These are phyloP conservation scores for Drechslerella coelobrocha DNA, from an alignment of 2,329 filamentous ascomycete genomes.

Conservation along the genomic window DNA sequence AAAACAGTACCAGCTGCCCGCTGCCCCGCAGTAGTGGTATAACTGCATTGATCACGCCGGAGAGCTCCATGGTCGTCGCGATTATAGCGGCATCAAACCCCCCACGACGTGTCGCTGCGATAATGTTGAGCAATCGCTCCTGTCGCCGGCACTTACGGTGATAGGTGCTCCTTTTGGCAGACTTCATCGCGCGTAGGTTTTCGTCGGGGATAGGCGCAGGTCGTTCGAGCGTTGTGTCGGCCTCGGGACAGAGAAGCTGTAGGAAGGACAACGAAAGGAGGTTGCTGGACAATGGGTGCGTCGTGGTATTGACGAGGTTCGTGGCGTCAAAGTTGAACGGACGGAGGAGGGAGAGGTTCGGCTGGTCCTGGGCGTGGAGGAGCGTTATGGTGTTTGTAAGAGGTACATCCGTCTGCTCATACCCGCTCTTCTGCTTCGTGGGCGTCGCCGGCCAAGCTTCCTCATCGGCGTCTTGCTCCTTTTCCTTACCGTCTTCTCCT, in stretches of 20 bases:
- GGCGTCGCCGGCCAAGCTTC: constrained; percentile 21
- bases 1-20: constrained; percentile 85
- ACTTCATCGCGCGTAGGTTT: constrained; percentile 74
- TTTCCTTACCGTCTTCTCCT: constrained; percentile 16
- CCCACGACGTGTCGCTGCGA: constrained; percentile 76
- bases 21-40: constrained; percentile 84
- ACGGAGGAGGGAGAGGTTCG: constrained; percentile 83
- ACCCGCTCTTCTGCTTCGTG: constrained; percentile 54
- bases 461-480: neutral
- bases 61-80: constrained; percentile 80
- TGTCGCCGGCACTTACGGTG: constrained; percentile 87
- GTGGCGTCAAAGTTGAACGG: constrained; percentile 85
- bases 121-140: constrained; percentile 73
- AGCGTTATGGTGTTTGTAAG: constrained; percentile 78
- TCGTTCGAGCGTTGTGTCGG: constrained; percentile 76
- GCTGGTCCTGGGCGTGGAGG: constrained; percentile 80
- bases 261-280: constrained; percentile 89
- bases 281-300: constrained; percentile 80
- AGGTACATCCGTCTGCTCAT: constrained; percentile 67
- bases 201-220: constrained; percentile 68
- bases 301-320: constrained; percentile 66
- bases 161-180: constrained; percentile 81
- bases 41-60: constrained; percentile 74
- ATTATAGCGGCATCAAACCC: constrained; percentile 84
- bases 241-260: constrained; percentile 78